Conservation (phyloP, 2,329 filamentous ascomycete genomes). For the Nemania sp. region DNA sequence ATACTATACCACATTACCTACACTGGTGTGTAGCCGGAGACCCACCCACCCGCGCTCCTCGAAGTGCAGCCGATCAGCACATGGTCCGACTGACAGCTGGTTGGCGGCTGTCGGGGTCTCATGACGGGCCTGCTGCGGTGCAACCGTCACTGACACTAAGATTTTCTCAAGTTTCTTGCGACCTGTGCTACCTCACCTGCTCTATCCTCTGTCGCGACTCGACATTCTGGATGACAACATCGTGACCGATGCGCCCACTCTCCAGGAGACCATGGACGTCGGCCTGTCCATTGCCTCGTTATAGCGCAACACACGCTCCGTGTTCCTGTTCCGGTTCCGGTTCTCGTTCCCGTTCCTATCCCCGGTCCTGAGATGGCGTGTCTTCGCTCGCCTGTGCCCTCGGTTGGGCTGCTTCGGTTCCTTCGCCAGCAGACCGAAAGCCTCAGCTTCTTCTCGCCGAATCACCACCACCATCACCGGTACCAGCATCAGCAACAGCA, state of each 20-base stretch:
- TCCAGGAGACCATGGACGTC: constrained; percentile 19
- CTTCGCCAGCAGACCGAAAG: constrained; percentile 70
- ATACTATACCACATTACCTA: no score
- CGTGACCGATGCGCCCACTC: constrained; percentile 13
- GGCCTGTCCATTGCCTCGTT: not conserved
- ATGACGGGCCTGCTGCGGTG: no score
- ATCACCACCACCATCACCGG: constrained; percentile 38
- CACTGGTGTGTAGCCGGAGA: no score
- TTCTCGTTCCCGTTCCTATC: no score
- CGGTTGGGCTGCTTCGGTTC: constrained; percentile 67
- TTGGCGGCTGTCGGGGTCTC: no score
- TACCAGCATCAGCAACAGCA: not conserved
- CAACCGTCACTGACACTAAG: no score
- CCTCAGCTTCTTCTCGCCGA: constrained; percentile 53
- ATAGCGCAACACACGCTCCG: constrained; percentile 21
- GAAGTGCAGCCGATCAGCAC: no score
- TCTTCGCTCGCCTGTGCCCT: constrained; percentile 53
- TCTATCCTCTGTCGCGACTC: no score
- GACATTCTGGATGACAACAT: constrained; percentile 8
- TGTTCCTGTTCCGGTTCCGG: no score
- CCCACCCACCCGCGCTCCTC: no score
- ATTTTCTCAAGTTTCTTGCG: constrained; percentile 10
- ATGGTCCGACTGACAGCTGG: no score
- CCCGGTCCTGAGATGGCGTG: constrained; percentile 56
- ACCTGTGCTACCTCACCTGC: no score